Percentiles rank a stretch among this genome's conserved stretches.
Conservation (phyloP, 116 monocot genomes). For the Cymodocea nodosa region DNA sequence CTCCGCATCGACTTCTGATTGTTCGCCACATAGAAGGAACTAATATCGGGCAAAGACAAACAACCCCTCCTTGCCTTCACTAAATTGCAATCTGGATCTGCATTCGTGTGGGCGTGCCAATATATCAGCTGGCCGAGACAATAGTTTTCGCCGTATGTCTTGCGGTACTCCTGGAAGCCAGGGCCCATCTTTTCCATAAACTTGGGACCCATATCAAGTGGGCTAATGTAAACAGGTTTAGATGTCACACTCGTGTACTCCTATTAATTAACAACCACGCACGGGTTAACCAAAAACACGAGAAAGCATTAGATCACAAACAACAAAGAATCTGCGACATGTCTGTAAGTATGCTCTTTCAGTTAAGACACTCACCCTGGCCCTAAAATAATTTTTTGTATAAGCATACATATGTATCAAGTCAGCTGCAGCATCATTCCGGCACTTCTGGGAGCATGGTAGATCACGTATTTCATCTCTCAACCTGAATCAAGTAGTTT, state of each 20-base stretch:
- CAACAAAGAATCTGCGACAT: background rate
- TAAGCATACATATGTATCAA: slow-evolving; percentile 92
- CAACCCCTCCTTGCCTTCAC: slow-evolving; percentile 75
- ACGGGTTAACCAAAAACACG: background rate
- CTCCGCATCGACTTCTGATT: slow-evolving; percentile 43
- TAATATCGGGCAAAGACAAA: slow-evolving; percentile 58
- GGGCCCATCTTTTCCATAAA: slow-evolving; percentile 76
- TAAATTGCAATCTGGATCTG: slow-evolving; percentile 68
- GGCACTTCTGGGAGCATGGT: slow-evolving; percentile 67
- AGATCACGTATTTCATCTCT: slow-evolving; percentile 81
- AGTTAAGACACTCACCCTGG: slow-evolving; percentile 35
- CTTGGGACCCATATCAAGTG: slow-evolving; percentile 92
- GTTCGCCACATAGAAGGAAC: slow-evolving; percentile 62
- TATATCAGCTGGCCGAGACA: slow-evolving; percentile 93
- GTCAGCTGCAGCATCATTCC: slow-evolving; percentile 99
- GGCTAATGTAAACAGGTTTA: slow-evolving; percentile 92
- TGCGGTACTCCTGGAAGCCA: slow-evolving; percentile 84
- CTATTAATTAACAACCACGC: slow-evolving; percentile 12
- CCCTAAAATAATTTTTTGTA: slow-evolving; percentile 75
- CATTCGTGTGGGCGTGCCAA: slow-evolving; percentile 79
- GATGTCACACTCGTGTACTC: slow-evolving; percentile 70
- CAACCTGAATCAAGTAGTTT: slow-evolving; percentile 34
- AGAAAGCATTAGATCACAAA: background rate
- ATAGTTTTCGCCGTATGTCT: slow-evolving; percentile 75
- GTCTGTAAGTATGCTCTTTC: background rate